phyloP scores from a whole-genome alignment of 2,329 filamentous ascomycete genomes.

The Curvularia hawaiiensis region DNA sequence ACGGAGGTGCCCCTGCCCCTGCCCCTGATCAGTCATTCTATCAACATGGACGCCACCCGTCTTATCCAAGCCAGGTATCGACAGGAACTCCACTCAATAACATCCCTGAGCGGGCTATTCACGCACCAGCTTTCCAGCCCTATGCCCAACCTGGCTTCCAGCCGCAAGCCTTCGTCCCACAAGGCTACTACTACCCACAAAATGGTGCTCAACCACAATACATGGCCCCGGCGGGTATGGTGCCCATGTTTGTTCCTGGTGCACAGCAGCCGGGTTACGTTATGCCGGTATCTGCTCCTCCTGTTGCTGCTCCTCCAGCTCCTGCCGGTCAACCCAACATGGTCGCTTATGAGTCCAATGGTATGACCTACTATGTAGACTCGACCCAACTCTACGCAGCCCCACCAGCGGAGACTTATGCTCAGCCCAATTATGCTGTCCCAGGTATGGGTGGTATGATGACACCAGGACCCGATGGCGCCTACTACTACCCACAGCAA shows the following conservation, averaged over 20 bases:
- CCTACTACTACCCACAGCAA: constrained; percentile 64
- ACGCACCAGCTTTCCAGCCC: constrained; percentile 83
- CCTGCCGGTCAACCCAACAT: constrained; percentile 55
- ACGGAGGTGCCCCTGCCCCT: constrained; percentile 61
- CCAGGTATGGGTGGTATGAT: constrained; percentile 80
- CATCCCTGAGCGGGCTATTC: constrained; percentile 89
- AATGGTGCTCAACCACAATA: constrained; percentile 46
- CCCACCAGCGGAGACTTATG: constrained; percentile 53
- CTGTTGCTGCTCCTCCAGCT: constrained; percentile 42
- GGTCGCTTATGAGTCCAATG: constrained; percentile 86
- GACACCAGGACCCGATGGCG: constrained; percentile 62
- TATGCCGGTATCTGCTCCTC: constrained; percentile 46
- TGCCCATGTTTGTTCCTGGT: constrained; percentile 64
- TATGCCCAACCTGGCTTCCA: constrained; percentile 62
- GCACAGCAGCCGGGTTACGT: constrained; percentile 55
- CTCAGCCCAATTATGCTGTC: constrained; percentile 58
- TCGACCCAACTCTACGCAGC: constrained; percentile 65
- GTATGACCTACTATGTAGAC: constrained; percentile 96
- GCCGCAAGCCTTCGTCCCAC: constrained; percentile 49
- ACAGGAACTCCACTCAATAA: constrained; percentile 84
- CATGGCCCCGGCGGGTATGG: constrained; percentile 53
- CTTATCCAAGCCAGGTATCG: constrained; percentile 72
- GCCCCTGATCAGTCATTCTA: constrained; percentile 56
- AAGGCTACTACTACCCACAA: constrained; percentile 68
- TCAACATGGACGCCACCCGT: constrained; percentile 68